Evolutionary conservation across 2,329 filamentous ascomycete species (phyloP), one percentile per base, ranked within the genome.

Genomic region (Aaosphaeria pasadenensis): DNA sequence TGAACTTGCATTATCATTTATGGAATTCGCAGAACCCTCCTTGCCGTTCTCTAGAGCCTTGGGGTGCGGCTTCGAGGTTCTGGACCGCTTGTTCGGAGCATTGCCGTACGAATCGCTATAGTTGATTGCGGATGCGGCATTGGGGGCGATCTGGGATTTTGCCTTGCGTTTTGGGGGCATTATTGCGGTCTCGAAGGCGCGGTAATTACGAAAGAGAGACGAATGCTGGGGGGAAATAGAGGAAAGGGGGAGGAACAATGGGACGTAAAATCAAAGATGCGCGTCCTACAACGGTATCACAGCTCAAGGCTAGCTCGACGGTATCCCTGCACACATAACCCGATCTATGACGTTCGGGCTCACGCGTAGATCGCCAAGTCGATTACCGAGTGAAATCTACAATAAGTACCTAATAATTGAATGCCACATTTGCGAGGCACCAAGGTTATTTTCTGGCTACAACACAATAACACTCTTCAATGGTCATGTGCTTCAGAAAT

Each of bases 31-130:
- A 29, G 6, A 28, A 9, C 17, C 17, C 17, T 24, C 17, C 29
- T 17, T 33, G 5, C 36, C 33, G 9, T 45, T 13, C 11, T 52
- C 51, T 39, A 57, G 56, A n/a, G 58, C 51, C 51, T 68, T 66
- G 3, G 53, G 48, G 0, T 51, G 31, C 3, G 67, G 63, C 33
- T 62, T 60, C 4, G 69, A 66, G 17, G 55, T 43, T 28, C 62
- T 58, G 7, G 69, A 72, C 13, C 70, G 69, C 45, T 71, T 69
- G 56, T 71, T 72, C 33, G 68, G 57, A 11, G 62, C 60, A 30
- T 46, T 53, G 40, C 68, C 69, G 5, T 61, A 50, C 7, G 50
- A 44, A 46, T 71, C 68, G n/a, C 68, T 63, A 51, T 71, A 71
- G 4, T 55, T 57, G 33, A 48, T 55, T 36, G 66, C 62, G 7